These are phyloP conservation scores for Ophiostoma tasmaniense DNA, from an alignment of 2,329 filamentous ascomycete genomes.

Conservation along the genomic window DNA sequence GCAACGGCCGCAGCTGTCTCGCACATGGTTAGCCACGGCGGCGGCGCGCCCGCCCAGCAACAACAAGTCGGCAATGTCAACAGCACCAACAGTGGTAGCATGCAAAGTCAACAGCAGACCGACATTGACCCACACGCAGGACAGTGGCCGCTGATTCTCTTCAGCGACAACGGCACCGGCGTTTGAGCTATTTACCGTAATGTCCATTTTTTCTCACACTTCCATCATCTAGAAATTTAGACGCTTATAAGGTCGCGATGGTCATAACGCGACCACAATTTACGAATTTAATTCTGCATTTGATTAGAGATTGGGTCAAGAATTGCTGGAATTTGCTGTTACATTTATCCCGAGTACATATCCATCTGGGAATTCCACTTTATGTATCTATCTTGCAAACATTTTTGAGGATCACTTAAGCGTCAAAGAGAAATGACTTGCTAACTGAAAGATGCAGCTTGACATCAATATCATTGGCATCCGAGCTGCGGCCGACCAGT, in stretches of 20 bases:
- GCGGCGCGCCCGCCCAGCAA: neutral
- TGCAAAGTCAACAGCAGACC: neutral
- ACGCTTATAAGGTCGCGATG: no score
- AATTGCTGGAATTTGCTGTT: neutral
- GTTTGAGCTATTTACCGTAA: neutral
- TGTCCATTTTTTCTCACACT: neutral
- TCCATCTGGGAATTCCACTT: neutral
- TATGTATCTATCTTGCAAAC: neutral
- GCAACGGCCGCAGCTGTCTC: neutral
- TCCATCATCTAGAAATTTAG: no score
- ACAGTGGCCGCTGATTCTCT: constrained; percentile 19
- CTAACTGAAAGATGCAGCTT: neutral
- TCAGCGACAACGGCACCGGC: neutral
- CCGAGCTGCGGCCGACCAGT: neutral
- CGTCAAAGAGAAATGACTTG: neutral
- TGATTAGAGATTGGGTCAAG: neutral
- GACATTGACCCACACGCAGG: constrained; percentile 5
- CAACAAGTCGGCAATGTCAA: neutral
- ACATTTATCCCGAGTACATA: no score
- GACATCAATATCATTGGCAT: neutral
- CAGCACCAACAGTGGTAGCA: neutral
- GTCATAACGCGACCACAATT: no score
- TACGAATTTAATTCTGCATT: neutral
- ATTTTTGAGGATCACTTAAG: no score
- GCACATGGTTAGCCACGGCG: neutral